Evolutionary conservation across 1,139 yeast species (phyloP), one percentile per base, ranked within the genome.

Genomic region (Scheffersomyces stambukii): DNA sequence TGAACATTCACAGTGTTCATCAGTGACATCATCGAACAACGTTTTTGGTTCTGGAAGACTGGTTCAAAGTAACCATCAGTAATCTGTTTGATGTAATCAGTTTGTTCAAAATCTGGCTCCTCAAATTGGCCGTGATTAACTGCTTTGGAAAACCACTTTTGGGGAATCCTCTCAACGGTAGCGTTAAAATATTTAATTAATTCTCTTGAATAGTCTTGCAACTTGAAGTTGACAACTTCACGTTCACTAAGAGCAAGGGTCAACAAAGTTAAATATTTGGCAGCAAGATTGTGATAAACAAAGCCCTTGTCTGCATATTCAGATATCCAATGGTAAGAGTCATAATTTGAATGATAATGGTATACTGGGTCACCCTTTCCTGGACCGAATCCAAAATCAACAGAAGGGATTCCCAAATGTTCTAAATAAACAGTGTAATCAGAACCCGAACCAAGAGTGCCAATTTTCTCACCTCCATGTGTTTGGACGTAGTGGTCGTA

Each of bases 321-420:
- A 19, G 65, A 57, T 54, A 79, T 58, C 80, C 83, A 79, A 33
- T 67, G 51, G 30, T 60, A 58, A 6, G 80, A 68, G 45, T 80
- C 86, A 44, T 64, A 77, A 31, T 64, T 67, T 6, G 88, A 78
- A 48, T 79, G 79, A 32, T 61, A 57, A 38, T 76, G 82, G 38
- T 70, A 67, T 8, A 76, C 57, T 6, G 75, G 67, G 25, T 72
- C 70, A 8, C 36, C 42, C 30, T 50, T 47, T 7, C 52, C 50
- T 23, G 43, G 48, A 13, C 37, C 37, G 33, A 66, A 66, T 2
- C 66, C 64, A 13, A 61, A 30, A 36, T 66, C 72, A 16, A 56
- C 60, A 1, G 70, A 56, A 8, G 72, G 65, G 32, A 66, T 60
- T 19, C 72, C 73, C 45, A 66, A 60, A 39, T 66, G 72, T 38